phyloP scores from a whole-genome alignment of 345 rosid genomes.

The Orychophragmus violaceus region DNA sequence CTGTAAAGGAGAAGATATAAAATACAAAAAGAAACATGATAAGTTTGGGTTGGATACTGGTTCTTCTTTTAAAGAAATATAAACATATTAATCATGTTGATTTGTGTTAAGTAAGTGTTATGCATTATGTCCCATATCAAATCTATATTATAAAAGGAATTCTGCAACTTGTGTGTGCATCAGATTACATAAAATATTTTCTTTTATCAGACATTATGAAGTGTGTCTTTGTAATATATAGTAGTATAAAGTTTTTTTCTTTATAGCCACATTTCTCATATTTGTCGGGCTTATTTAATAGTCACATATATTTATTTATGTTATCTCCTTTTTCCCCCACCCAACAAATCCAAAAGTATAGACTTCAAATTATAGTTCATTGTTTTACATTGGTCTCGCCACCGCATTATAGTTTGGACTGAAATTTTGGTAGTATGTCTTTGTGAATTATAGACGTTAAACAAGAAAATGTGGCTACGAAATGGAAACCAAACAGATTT shows the following conservation, averaged over 20 bases:
- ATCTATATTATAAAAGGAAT: not conserved
- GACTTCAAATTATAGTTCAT: not conserved
- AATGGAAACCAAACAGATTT: not conserved
- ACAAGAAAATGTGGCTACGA: not conserved
- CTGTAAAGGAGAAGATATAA: constrained; percentile 13
- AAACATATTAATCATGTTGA: constrained; percentile 28
- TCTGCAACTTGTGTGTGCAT: constrained; percentile 25
- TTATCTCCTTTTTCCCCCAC: constrained; percentile 22
- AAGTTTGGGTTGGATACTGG: not conserved
- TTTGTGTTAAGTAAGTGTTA: constrained; percentile 26
- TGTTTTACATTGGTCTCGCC: not conserved
- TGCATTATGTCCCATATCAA: constrained; percentile 28
- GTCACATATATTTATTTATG: constrained; percentile 13
- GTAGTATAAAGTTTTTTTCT: constrained; percentile 5
- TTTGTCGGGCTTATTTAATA: constrained; percentile 30
- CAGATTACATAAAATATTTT: constrained; percentile 26
- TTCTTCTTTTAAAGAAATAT: constrained; percentile 6
- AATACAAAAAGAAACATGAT: not conserved
- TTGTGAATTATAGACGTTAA: not conserved
- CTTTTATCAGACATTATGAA: constrained; percentile 25
- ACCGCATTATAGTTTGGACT: not conserved
- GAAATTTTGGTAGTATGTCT: not conserved
- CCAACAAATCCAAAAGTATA: constrained; percentile 1
- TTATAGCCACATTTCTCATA: constrained; percentile 28
- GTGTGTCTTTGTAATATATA: constrained; percentile 27